Percentiles rank a stretch among this genome's conserved stretches.
Conservation (phyloP, 2,329 filamentous ascomycete species). For the Botrytis aclada region DNA sequence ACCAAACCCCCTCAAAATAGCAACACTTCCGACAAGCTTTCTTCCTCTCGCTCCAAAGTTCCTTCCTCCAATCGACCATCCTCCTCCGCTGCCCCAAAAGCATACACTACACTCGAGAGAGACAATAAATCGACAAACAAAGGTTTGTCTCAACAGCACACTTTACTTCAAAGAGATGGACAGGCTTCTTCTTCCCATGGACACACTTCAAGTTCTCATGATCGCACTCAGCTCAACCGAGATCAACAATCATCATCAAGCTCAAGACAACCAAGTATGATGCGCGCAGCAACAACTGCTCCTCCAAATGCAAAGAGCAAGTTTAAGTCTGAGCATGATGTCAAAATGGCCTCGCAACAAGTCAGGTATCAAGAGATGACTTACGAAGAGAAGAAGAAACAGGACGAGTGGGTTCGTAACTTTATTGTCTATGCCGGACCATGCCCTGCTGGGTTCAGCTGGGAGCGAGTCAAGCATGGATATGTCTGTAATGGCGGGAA, state of each 20-base stretch:
- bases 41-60: not conserved
- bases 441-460: slow-evolving; percentile 22
- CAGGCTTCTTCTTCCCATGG: not conserved
- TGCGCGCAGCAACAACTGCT: slow-evolving; percentile 7
- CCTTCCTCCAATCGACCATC: not conserved
- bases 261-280: not conserved
- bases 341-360: slow-evolving; percentile 27
- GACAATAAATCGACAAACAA: not conserved
- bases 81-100: not conserved
- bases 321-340: slow-evolving; percentile 11
- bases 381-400: slow-evolving; percentile 20
- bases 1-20: not conserved
- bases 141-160: not conserved
- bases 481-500: slow-evolving; percentile 26
- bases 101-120: not conserved
- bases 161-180: not conserved
- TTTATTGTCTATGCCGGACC: slow-evolving; percentile 15
- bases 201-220: too few species aligned
- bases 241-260: not conserved
- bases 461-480: slow-evolving; percentile 22
- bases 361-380: slow-evolving; percentile 18
- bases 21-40: not conserved
- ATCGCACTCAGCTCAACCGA: not conserved
- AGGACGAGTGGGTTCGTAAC: slow-evolving; percentile 27
- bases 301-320: slow-evolving; percentile 6